phyloP scores from a whole-genome alignment of 2,329 filamentous ascomycete genomes.

The Diaporthe citriasiana region DNA sequence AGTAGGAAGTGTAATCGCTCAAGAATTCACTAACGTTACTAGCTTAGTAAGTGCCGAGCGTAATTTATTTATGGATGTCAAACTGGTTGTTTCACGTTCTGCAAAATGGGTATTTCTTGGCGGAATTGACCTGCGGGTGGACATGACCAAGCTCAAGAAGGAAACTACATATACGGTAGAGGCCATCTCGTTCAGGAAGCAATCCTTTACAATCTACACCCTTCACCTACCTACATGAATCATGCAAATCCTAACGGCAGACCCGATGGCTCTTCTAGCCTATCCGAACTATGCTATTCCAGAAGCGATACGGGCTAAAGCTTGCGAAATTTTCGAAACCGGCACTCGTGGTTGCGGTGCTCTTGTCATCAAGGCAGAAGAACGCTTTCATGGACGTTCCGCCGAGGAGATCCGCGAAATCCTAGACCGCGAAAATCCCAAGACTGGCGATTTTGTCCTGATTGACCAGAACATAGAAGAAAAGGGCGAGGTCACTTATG shows the following conservation, averaged over 20 bases:
- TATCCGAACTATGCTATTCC: conserved; percentile 18
- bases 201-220: neutral
- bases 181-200: conserved; percentile 8
- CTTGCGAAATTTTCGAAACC: conserved; percentile 1
- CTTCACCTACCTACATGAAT: neutral
- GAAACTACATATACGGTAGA: neutral
- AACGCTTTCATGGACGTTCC: conserved; percentile 17
- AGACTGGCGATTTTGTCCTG: conserved; percentile 3
- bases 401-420: conserved; percentile 8
- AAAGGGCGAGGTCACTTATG: conserved; percentile 14
- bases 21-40: neutral
- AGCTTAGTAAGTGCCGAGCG: neutral
- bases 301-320: neutral
- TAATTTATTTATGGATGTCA: neutral
- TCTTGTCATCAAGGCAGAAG: conserved; percentile 3
- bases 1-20: neutral
- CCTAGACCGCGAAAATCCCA: conserved; percentile 4
- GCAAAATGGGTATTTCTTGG: neutral
- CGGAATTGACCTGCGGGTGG: neutral
- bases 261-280: conserved; percentile 1
- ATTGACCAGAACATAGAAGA: neutral
- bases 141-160: neutral
- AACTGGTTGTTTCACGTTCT: neutral
- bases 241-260: neutral
- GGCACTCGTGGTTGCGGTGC: conserved; percentile 3